phyloP scores from a whole-genome alignment of 768 basidiomycete species.

The Chalciporus chontae region DNA sequence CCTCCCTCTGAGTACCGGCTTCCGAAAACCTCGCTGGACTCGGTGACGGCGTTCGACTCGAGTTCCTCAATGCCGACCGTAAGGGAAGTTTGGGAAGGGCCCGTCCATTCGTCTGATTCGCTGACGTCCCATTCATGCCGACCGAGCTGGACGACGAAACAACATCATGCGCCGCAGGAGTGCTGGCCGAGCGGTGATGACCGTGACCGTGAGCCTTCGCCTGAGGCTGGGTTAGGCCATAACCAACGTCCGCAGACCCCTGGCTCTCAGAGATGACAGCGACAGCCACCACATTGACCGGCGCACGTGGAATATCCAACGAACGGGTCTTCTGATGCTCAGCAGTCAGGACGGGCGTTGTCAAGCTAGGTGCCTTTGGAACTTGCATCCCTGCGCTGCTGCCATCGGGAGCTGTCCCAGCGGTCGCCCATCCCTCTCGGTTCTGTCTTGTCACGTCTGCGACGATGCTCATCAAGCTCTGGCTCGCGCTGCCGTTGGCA shows the following conservation, averaged over 20 bases:
- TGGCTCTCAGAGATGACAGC: background rate
- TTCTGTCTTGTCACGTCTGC: constrained; percentile 52
- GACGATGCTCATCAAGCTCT: constrained; percentile 66
- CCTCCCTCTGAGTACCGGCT: background rate
- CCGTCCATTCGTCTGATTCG: background rate
- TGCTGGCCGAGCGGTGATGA: background rate
- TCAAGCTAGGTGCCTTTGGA: constrained; percentile 5
- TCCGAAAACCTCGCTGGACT: constrained; percentile 12
- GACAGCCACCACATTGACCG: constrained; percentile 7
- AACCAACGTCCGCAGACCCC: background rate
- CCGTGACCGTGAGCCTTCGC: background rate
- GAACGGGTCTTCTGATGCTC: constrained; percentile 9
- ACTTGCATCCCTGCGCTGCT: background rate
- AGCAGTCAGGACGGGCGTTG: background rate
- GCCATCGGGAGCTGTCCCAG: background rate
- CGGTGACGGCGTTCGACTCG: constrained; percentile 51
- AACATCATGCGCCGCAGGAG: background rate
- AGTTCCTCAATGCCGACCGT: constrained; percentile 58
- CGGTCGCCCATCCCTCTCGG: constrained; percentile 20
- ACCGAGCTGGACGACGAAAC: background rate
- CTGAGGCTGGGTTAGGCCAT: background rate
- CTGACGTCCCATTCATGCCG: background rate
- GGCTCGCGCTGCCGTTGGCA: constrained; percentile 17
- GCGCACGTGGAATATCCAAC: constrained; percentile 25
- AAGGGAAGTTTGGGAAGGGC: constrained; percentile 46